Percentiles rank a stretch among this genome's conserved stretches.
These are phyloP conservation scores for Deinandra increscens DNA, from an alignment of 129 eudicot genomes.

Conservation along the genomic window DNA sequence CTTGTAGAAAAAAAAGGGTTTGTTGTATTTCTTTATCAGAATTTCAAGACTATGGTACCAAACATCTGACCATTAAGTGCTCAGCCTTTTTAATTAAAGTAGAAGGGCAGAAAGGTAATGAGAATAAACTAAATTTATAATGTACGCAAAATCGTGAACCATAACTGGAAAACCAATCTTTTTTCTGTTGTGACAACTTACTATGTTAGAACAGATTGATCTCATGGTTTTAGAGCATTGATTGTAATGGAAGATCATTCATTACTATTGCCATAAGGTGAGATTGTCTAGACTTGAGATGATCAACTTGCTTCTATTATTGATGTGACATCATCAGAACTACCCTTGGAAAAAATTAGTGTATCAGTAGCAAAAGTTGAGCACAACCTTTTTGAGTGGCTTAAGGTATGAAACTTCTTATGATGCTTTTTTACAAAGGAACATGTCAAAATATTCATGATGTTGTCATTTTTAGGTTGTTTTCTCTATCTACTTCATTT, in stretches of 20 bases:
- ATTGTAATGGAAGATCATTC: conserved; percentile 99
- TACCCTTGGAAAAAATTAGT: conserved; percentile 81
- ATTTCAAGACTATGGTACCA: too few species aligned
- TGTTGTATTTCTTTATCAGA: too few species aligned
- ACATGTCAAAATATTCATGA: conserved; percentile 2
- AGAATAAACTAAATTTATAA: conserved; percentile 5
- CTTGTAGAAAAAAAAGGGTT: too few species aligned
- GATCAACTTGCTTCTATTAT: conserved; percentile 90
- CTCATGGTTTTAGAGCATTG: conserved; percentile 94
- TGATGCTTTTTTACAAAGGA: background rate
- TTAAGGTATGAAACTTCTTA: conserved; percentile 57
- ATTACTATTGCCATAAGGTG: conserved; percentile 76
- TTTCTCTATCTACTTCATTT: too few species aligned
- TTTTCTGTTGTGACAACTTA: background rate
- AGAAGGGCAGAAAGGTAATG: background rate
- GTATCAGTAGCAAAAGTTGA: conserved; percentile 98
- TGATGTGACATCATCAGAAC: conserved; percentile 81
- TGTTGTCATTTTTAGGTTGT: too few species aligned
- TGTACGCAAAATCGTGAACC: background rate
- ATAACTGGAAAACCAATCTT: background rate
- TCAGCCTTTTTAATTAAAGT: background rate
- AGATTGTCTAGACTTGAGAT: conserved; percentile 96
- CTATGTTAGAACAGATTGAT: conserved; percentile 79
- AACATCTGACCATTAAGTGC: too few species aligned
- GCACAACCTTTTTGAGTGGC: conserved; percentile 92